Conservation (phyloP, 2,329 filamentous ascomycete genomes). For the Lachnellula subtilissima region DNA sequence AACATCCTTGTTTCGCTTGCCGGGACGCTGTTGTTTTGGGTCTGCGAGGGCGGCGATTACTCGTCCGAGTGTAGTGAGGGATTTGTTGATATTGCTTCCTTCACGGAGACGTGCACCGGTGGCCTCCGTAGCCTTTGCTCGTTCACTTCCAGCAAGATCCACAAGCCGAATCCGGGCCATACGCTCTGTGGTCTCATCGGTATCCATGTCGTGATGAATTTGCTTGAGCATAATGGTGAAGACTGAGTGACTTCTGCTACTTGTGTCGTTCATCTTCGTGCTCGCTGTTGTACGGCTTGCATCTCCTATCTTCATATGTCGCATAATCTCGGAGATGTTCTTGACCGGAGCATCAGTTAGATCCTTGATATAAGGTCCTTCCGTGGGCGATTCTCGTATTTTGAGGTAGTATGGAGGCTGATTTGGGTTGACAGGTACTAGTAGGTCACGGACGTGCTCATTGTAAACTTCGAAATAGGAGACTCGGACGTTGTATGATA, state of each 20-base stretch:
- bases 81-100: slow-evolving; percentile 99
- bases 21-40: slow-evolving; percentile 54
- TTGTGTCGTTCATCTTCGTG: slow-evolving; percentile 99
- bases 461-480: slow-evolving; percentile 99
- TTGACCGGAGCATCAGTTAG: slow-evolving; percentile 89
- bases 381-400: slow-evolving; percentile 89
- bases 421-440: slow-evolving; percentile 66
- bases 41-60: slow-evolving; percentile 87
- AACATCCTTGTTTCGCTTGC: slow-evolving; percentile 62
- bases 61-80: slow-evolving; percentile 86
- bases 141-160: slow-evolving; percentile 89
- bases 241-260: slow-evolving; percentile 90
- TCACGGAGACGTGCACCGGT: slow-evolving; percentile 87
- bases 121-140: slow-evolving; percentile 91
- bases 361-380: slow-evolving; percentile 96
- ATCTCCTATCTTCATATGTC: slow-evolving; percentile 87
- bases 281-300: slow-evolving; percentile 81
- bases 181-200: slow-evolving; percentile 96
- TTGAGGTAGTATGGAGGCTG: slow-evolving; percentile 88
- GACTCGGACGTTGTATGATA: slow-evolving; percentile 94
- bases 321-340: slow-evolving; percentile 79
- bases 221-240: slow-evolving; percentile 98
- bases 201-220: slow-evolving; percentile 94
- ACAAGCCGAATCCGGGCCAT: slow-evolving; percentile 91
- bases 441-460: slow-evolving; percentile 91